Evolutionary conservation across 1,284 basidiomycete genomes (phyloP).

Genomic region (Rhodotorula sp.): DNA sequence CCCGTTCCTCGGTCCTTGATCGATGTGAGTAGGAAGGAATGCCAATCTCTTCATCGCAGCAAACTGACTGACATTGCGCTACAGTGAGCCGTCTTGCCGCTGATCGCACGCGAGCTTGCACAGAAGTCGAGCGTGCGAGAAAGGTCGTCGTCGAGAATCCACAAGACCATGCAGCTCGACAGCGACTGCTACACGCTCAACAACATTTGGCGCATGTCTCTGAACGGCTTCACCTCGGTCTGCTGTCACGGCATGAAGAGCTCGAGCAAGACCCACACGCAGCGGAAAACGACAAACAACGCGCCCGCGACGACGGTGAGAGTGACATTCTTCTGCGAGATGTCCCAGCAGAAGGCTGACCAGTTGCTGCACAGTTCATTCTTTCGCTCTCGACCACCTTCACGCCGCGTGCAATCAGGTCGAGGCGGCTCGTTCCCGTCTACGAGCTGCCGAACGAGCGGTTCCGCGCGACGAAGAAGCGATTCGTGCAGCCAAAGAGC

Average conservation of each 20-base stretch:
- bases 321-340: no score
- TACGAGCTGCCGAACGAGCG: neutral
- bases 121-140: neutral
- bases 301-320: neutral
- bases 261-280: neutral
- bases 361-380: neutral
- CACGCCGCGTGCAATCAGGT: neutral
- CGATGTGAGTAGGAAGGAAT: no score
- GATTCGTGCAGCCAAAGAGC: neutral
- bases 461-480: neutral
- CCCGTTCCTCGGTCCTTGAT: no score
- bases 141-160: neutral
- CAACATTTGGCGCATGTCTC: neutral
- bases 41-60: no score
- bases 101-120: neutral
- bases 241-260: neutral
- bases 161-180: neutral
- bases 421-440: neutral
- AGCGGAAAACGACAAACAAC: neutral
- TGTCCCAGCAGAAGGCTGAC: no score
- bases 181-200: neutral
- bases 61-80: neutral
- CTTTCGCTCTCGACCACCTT: neutral
- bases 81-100: neutral
- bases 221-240: neutral